phyloP scores from a whole-genome alignment of 768 basidiomycete genomes.

The Trametes cubensis region DNA sequence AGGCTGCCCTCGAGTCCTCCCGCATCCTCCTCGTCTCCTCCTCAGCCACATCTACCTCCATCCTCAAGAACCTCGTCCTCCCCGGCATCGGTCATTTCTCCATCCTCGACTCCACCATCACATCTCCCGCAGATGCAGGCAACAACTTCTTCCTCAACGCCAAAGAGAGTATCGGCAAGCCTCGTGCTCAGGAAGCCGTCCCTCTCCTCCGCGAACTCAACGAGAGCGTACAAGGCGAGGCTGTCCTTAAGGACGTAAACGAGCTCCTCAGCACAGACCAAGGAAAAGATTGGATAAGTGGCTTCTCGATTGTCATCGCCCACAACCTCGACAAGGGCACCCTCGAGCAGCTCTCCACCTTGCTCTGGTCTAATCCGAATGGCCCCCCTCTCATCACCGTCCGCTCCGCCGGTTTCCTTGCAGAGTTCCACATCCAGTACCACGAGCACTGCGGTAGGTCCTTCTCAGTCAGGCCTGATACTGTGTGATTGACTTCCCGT shows the following conservation, averaged over 20 bases:
- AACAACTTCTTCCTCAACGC: slow-evolving; percentile 96
- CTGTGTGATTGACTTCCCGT: neutral
- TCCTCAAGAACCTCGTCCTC: slow-evolving; percentile 95
- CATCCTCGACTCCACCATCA: slow-evolving; percentile 68
- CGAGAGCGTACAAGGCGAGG: slow-evolving; percentile 74
- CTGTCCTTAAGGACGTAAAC: slow-evolving; percentile 51
- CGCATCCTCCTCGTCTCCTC: slow-evolving; percentile 80
- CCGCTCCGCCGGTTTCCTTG: slow-evolving; percentile 86
- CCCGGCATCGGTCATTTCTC: slow-evolving; percentile 97
- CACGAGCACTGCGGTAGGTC: slow-evolving; percentile 80
- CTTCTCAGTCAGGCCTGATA: no score
- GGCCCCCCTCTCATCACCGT: slow-evolving; percentile 75
- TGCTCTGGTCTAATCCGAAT: slow-evolving; percentile 68
- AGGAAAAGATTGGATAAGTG: slow-evolving; percentile 24
- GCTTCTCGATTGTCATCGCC: slow-evolving; percentile 72
- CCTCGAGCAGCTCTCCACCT: slow-evolving; percentile 59
- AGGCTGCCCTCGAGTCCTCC: slow-evolving; percentile 83
- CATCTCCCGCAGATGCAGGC: slow-evolving; percentile 78
- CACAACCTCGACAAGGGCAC: slow-evolving; percentile 70
- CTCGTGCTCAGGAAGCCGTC: slow-evolving; percentile 79
- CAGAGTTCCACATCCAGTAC: slow-evolving; percentile 86
- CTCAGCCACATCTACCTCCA: slow-evolving; percentile 82
- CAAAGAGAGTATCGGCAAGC: slow-evolving; percentile 72
- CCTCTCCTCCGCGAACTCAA: slow-evolving; percentile 83
- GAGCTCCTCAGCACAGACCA: slow-evolving; percentile 26